Evolutionary conservation across 805 yeast species (phyloP), one percentile per base, ranked within the genome.

Genomic region (Nakazawaea siamensis): DNA sequence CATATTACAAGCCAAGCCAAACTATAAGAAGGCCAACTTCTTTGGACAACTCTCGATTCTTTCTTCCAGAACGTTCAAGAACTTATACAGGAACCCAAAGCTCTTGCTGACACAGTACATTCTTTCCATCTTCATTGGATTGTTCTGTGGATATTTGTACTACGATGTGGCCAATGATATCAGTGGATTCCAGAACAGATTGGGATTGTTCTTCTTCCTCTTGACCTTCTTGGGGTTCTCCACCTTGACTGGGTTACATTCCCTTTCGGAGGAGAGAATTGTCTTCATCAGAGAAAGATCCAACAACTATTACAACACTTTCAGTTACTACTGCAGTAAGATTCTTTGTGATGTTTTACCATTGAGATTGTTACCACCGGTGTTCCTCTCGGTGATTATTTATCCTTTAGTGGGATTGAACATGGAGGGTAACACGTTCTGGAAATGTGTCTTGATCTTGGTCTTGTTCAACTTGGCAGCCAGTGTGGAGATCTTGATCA

Each of bases 101-200:
- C 64, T 92, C n/a, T 66, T 92, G 35, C 54, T 87, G 40, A 83
- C 92, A 1, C 94, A 92, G 49, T 90, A 90, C 50, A 62, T 80
- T 2, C 64, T 90, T 40, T 80, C 96, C 0, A 57, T 84, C 7
- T 54, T 78, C 12, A 73, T 90, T 55, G 96, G 95, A 1, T 50
- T 77, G 4, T 82, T 90, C 57, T 79, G 95, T 57, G 96, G 97
- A 0, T 73, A 73, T 33, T 64, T 92, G 27, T 92, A 92, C 55
- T 90, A 79, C 58, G 68, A 86, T 49, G 77, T 90, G 18, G 64
- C 77, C 27, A 82, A 86, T 51, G 96, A 90, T 54, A 90, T 92
- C 37, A 78, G 95, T 49, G 98, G 98, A 0, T 92, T 92, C 65
- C 98, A 92, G 56, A 92, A 92, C 57, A 70, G 98, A 47, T 66